Conservation (phyloP, 495 filamentous ascomycete genomes). For the Pyrenula massariospora region DNA sequence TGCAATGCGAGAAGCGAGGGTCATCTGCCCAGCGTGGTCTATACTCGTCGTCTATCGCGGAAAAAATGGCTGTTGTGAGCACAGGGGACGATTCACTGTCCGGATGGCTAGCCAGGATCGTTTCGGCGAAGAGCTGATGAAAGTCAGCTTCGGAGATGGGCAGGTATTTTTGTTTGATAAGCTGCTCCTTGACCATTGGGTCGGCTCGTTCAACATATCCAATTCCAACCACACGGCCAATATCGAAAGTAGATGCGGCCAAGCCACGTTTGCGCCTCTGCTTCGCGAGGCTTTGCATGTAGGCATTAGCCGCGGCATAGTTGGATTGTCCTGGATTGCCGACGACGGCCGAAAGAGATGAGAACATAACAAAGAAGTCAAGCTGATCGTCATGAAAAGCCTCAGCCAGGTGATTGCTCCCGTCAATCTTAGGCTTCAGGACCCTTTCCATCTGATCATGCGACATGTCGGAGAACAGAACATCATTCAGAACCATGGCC, state of each 20-base stretch:
- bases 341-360: slow-evolving; percentile 13
- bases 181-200: neutral
- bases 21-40: slow-evolving; percentile 1
- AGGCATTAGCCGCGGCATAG: slow-evolving; percentile 42
- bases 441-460: slow-evolving; percentile 1
- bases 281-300: slow-evolving; percentile 22
- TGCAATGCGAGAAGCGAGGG: slow-evolving; percentile 16
- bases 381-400: slow-evolving; percentile 9
- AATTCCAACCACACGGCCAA: slow-evolving; percentile 1
- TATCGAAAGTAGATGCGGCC: neutral
- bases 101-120: slow-evolving; percentile 27
- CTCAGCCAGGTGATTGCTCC: slow-evolving; percentile 10
- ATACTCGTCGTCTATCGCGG: neutral
- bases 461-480: slow-evolving; percentile 5
- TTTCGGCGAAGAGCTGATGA: slow-evolving; percentile 35
- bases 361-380: slow-evolving; percentile 25
- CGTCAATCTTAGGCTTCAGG: slow-evolving; percentile 10
- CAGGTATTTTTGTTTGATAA: slow-evolving; percentile 9
- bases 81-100: neutral
- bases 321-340: slow-evolving; percentile 32
- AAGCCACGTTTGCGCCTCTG: slow-evolving; percentile 11
- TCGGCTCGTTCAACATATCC: neutral
- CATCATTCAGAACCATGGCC: slow-evolving; percentile 10
- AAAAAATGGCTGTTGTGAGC: neutral
- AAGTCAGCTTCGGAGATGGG: slow-evolving; percentile 15